phyloP scores from a whole-genome alignment of 495 filamentous ascomycete species.

The Pseudevernia furfuracea region DNA sequence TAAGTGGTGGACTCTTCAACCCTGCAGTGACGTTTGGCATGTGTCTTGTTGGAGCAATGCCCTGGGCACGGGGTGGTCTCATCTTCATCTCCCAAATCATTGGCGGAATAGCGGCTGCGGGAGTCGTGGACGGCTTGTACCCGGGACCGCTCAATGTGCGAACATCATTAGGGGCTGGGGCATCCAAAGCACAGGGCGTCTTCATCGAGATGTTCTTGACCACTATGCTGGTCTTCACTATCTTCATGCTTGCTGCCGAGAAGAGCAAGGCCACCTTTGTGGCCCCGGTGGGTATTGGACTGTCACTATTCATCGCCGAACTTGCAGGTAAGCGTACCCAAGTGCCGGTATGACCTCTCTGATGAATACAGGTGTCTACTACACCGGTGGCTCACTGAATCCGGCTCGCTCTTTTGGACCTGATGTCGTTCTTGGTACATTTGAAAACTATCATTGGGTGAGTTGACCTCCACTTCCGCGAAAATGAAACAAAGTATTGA shows the following conservation, averaged over 20 bases:
- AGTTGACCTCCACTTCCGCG: not conserved
- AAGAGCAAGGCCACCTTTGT: constrained; percentile 75
- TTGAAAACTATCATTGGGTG: constrained; percentile 60
- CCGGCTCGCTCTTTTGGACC: constrained; percentile 69
- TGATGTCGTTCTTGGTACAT: constrained; percentile 53
- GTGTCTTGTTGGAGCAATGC: constrained; percentile 49
- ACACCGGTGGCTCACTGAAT: constrained; percentile 66
- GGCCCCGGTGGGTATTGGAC: constrained; percentile 70
- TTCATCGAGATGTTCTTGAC: constrained; percentile 81
- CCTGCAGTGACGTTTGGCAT: constrained; percentile 61
- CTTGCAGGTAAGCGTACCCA: constrained; percentile 45
- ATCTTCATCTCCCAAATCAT: constrained; percentile 50
- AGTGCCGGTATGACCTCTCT: not conserved
- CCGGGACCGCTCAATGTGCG: constrained; percentile 54
- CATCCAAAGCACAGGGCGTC: constrained; percentile 57
- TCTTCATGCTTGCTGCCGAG: constrained; percentile 77
- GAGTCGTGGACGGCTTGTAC: constrained; percentile 54
- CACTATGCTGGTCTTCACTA: constrained; percentile 64
- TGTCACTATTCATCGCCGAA: constrained; percentile 63
- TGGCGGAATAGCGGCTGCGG: constrained; percentile 52
- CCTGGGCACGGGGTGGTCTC: constrained; percentile 41
- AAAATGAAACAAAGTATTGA: not conserved
- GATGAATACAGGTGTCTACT: constrained; percentile 49
- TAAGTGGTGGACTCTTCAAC: constrained; percentile 76
- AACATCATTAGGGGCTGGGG: constrained; percentile 50